Evolutionary conservation across 306 rosid genomes (phyloP), one percentile per base, ranked within the genome.

Genomic region (Delonix regia): DNA sequence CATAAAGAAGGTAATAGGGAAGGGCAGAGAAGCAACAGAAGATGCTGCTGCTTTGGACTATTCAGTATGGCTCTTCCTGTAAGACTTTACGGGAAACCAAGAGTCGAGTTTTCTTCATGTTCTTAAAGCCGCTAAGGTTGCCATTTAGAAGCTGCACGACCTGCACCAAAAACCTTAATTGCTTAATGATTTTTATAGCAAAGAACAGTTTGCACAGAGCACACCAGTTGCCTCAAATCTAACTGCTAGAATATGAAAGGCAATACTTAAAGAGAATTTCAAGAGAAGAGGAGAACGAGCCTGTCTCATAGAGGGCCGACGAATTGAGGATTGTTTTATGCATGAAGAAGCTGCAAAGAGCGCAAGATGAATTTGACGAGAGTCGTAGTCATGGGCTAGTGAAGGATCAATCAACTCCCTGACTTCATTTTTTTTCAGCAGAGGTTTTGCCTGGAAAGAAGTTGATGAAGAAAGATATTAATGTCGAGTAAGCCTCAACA

Each of bases 221-320:
- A 53, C 14, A 21, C 21, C 1, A 59, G 14, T 78, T 21, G 28
- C 11, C 11, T 18, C 41, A 48, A 5, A 9, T 10, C 42, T 55
- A 6, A 55, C 4, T 22, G 30, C 62, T 10, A 21, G 12, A 49
- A 49, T 9, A 52, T 3, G 9, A 30, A 53, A 53, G 41, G 1
- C 6, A 7, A 36, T 30, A 30, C 33, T 21, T 21, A 28, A 53
- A 7, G 28, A 53, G 28, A 25, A 41, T 7, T n/a, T 52, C 0
- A 25, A 56, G 16, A 41, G 24, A 83, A 24, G 42, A 33, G 53
- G 24, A 75, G 9, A 70, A 76, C 82, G 12, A 83, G 78, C 99
- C 98, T 96, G 93, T 74, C 81, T 84, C 81, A 89, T 89, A 66
- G 87, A 83, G 25, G 99, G 99, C 7, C 99, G 91, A 44, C 93